phyloP scores from a whole-genome alignment of 2,329 filamentous ascomycete genomes.

The Phialemonium atrogriseum region DNA sequence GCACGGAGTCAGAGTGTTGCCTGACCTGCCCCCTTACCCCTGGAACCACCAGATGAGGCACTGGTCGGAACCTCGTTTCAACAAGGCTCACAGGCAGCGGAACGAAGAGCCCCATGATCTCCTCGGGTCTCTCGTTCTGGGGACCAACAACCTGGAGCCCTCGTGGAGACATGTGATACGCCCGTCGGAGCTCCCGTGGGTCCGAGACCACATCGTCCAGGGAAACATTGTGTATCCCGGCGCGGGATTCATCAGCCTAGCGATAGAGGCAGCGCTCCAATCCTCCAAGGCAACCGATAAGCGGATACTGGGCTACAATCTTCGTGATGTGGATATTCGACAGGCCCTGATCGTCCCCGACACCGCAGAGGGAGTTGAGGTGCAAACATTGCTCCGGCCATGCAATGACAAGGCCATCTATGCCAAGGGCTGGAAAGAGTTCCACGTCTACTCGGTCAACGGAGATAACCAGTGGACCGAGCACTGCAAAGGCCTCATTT shows the following conservation, averaged over 20 bases:
- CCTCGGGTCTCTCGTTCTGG: slow-evolving; percentile 11
- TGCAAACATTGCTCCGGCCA: slow-evolving; percentile 12
- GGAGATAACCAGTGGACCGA: slow-evolving; percentile 15
- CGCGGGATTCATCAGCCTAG: slow-evolving; percentile 27
- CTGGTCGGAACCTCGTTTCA: slow-evolving; percentile 16
- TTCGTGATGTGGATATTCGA: slow-evolving; percentile 19
- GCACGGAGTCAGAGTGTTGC: slow-evolving; percentile 10
- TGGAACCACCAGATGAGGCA: slow-evolving; percentile 27
- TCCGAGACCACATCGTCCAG: slow-evolving; percentile 39
- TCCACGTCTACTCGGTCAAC: slow-evolving; percentile 13
- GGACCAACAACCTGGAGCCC: slow-evolving; percentile 4
- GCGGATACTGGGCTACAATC: slow-evolving; percentile 18
- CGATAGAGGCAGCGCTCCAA: slow-evolving; percentile 20
- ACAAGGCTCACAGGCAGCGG: neutral
- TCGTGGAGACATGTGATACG: slow-evolving; percentile 14
- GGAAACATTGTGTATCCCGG: slow-evolving; percentile 39
- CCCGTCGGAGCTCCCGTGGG: slow-evolving; percentile 24
- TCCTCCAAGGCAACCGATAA: slow-evolving; percentile 10
- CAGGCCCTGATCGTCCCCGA: slow-evolving; percentile 14
- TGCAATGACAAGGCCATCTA: slow-evolving; percentile 10
- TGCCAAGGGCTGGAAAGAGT: slow-evolving; percentile 12
- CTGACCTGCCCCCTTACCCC: slow-evolving; percentile 25
- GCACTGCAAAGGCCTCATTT: slow-evolving; percentile 14
- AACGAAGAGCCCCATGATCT: slow-evolving; percentile 10
- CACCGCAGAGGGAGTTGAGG: slow-evolving; percentile 13